Conservation (phyloP, 2,329 filamentous ascomycete species). For the Cyanodermella asteris region DNA sequence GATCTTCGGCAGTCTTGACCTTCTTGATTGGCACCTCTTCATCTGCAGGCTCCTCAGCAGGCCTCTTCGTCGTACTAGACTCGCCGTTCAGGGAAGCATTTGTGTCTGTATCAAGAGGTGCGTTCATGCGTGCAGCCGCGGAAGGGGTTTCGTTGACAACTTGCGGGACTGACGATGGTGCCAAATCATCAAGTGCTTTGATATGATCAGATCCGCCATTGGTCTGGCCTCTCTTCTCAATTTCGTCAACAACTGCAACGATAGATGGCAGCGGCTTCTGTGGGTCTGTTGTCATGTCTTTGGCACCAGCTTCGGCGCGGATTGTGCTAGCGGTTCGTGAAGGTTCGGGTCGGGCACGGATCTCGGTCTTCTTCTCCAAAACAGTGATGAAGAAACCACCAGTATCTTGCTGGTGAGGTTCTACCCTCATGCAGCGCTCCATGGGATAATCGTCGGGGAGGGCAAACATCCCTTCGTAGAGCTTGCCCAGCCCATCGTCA, state of each 20-base stretch:
- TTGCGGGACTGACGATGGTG: conserved; percentile 3
- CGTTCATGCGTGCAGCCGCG: conserved; percentile 13
- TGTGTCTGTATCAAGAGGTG: too few species aligned
- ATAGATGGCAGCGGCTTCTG: conserved; percentile 15
- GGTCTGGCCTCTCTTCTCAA: conserved; percentile 13
- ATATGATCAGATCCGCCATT: conserved; percentile 12
- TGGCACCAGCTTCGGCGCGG: conserved; percentile 14
- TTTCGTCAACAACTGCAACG: conserved; percentile 13
- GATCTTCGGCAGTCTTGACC: conserved; percentile 18
- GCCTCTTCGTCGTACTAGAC: too few species aligned
- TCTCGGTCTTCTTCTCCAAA: conserved; percentile 74
- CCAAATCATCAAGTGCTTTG: conserved; percentile 12
- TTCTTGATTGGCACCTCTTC: conserved; percentile 28
- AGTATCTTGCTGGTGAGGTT: conserved; percentile 87
- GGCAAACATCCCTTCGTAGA: conserved; percentile 66
- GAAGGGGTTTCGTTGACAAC: too few species aligned
- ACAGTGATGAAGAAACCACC: conserved; percentile 96
- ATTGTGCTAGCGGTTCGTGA: conserved; percentile 7
- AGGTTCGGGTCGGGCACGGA: conserved; percentile 53
- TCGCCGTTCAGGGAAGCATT: conserved; percentile 7
- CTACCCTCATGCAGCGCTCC: conserved; percentile 80
- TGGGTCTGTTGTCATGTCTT: conserved; percentile 11
- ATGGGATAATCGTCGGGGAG: conserved; percentile 45
- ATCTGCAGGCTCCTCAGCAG: too few species aligned
- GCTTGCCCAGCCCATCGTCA: conserved; percentile 36